Conservation (phyloP, 345 rosid species). For the Excoecaria cochinchinensis region DNA sequence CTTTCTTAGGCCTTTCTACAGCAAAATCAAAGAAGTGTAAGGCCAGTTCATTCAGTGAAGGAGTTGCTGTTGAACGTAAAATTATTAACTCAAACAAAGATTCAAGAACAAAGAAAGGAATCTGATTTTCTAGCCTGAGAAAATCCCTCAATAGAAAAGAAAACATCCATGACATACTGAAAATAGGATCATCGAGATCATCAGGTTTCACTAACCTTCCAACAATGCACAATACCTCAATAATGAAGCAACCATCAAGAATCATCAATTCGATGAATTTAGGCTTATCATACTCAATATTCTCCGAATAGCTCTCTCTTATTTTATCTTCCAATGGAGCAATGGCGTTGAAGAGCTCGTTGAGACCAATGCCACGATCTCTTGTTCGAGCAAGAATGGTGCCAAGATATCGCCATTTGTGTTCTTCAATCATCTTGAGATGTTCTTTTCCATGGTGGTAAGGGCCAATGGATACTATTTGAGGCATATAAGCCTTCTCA, state of each 20-base stretch:
- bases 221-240: conserved; percentile 40
- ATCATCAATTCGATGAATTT: conserved; percentile 22
- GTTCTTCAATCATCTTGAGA: conserved; percentile 19
- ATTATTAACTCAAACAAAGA: background rate
- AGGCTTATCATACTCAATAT: background rate
- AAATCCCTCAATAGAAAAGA: conserved; percentile 20
- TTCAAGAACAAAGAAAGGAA: conserved; percentile 11
- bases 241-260: conserved; percentile 22
- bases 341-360: background rate
- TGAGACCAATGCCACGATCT: background rate
- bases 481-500: conserved; percentile 14
- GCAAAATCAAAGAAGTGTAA: too few species aligned
- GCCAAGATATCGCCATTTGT: conserved; percentile 15
- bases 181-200: conserved; percentile 17
- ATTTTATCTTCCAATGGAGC: background rate
- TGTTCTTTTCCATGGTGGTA: conserved; percentile 14
- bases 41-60: too few species aligned
- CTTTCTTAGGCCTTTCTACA: too few species aligned
- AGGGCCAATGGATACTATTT: conserved; percentile 25
- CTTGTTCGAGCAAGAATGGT: background rate
- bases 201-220: conserved; percentile 30
- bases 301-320: conserved; percentile 22
- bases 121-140: background rate
- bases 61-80: too few species aligned
- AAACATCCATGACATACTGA: conserved; percentile 12